These are phyloP conservation scores for Thelonectria olida DNA, from an alignment of 2,329 filamentous ascomycete species.

Conservation along the genomic window DNA sequence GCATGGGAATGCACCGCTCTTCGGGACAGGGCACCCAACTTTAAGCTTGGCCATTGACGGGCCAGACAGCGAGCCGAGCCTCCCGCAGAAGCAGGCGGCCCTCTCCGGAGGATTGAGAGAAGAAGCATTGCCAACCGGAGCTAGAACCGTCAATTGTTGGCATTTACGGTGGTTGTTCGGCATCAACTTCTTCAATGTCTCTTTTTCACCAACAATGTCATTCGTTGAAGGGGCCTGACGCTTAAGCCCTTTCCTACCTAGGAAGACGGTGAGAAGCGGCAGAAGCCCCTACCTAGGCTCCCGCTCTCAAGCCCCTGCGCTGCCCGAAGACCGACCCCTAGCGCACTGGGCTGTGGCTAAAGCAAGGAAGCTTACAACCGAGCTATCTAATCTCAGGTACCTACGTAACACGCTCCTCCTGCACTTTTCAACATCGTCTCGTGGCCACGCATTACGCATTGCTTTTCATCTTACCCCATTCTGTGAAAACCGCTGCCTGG, in stretches of 20 bases:
- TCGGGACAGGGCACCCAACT: conserved; percentile 21
- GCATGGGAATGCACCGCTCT: conserved; percentile 32
- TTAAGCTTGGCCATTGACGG: conserved; percentile 33
- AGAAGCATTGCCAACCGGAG: conserved; percentile 34
- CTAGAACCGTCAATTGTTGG: conserved; percentile 21
- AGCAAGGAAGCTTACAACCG: conserved; percentile 12
- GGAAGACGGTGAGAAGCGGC: conserved; percentile 23
- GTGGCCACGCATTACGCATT: conserved; percentile 34
- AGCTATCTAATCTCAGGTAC: conserved; percentile 17
- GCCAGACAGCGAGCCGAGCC: conserved; percentile 32
- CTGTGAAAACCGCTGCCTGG: conserved; percentile 37
- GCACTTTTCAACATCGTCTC: conserved; percentile 35
- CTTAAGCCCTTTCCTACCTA: not conserved
- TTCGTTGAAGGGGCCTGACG: conserved; percentile 17
- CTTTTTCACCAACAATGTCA: conserved; percentile 29
- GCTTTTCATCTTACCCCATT: conserved; percentile 28
- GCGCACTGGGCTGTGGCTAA: not conserved
- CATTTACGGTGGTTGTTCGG: not conserved
- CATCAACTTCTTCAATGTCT: conserved; percentile 1
- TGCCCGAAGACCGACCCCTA: conserved; percentile 17
- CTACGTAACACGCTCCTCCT: conserved; percentile 36
- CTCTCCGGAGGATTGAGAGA: conserved; percentile 34
- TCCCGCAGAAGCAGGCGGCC: conserved; percentile 28
- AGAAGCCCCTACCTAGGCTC: not conserved
- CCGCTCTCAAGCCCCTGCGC: conserved; percentile 1